Conservation (phyloP, 2,329 filamentous ascomycete genomes). For the Talaromyces sp. region DNA sequence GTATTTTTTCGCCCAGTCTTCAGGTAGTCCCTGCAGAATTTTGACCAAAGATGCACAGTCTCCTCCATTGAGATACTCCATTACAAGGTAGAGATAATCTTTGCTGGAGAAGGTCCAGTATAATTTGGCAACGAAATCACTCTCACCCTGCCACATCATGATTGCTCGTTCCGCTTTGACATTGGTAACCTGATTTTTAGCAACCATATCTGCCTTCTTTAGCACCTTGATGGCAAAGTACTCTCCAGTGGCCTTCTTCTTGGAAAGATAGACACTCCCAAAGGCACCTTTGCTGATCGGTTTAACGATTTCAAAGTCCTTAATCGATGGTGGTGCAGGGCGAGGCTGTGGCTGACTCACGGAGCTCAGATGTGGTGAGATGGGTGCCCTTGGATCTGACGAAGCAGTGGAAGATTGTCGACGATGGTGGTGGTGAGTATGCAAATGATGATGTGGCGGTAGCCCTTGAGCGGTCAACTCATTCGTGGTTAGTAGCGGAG, state of each 20-base stretch:
- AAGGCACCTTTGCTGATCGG: constrained; percentile 99
- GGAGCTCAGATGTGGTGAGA: constrained; percentile 77
- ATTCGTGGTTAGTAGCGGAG: constrained; percentile 77
- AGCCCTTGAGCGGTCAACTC: constrained; percentile 57
- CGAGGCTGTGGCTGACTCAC: constrained; percentile 79
- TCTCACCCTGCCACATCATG: constrained; percentile 99
- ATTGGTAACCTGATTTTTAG: constrained; percentile 98
- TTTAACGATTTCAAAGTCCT: constrained; percentile 99
- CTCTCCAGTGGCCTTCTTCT: constrained; percentile 97
- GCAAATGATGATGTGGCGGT: constrained; percentile 52
- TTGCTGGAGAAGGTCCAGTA: constrained; percentile 99
- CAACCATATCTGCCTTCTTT: constrained; percentile 99
- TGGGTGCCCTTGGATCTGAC: constrained; percentile 62
- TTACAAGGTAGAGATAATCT: constrained; percentile 95
- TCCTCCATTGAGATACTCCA: constrained; percentile 98
- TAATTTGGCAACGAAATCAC: constrained; percentile 96
- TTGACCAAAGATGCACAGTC: constrained; percentile 97
- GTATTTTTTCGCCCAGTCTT: constrained; percentile 98
- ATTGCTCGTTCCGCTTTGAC: constrained; percentile 98
- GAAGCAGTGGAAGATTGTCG: constrained; percentile 90
- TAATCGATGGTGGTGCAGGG: constrained; percentile 91
- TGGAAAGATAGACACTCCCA: constrained; percentile 94
- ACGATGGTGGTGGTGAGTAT: constrained; percentile 62
- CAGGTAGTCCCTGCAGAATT: constrained; percentile 81
- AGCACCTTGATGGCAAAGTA: constrained; percentile 98